Conservation (phyloP, 192 early-diverging fungal genomes). For the Radiomyces spectabilis region DNA sequence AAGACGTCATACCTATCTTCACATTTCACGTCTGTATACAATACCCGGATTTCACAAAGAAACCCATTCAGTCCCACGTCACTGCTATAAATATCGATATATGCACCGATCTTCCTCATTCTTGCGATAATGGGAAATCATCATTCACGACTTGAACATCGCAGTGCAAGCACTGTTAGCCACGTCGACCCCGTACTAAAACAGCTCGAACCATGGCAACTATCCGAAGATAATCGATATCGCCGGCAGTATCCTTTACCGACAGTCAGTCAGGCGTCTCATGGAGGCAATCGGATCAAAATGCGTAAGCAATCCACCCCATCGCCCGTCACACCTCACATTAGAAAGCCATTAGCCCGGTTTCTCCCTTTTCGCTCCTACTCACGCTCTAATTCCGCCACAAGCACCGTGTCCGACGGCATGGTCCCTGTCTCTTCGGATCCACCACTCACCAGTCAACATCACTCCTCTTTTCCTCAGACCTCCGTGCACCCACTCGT, state of each 20-base stretch:
- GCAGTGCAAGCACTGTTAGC: slow-evolving; percentile 3
- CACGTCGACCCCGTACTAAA: slow-evolving; percentile 11
- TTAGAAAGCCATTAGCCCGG: neutral
- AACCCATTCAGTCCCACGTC: too few relatives aligned
- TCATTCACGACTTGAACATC: slow-evolving; percentile 8
- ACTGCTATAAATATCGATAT: too few relatives aligned
- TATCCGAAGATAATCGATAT: slow-evolving; percentile 4
- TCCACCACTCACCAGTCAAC: too few relatives aligned
- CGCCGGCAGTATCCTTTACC: slow-evolving; percentile 19
- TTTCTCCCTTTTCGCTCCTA: slow-evolving; percentile 11
- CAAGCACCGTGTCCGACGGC: too few relatives aligned
- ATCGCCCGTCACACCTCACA: neutral
- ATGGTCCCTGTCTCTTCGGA: too few relatives aligned
- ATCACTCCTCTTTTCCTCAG: too few relatives aligned
- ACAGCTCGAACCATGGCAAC: slow-evolving; percentile 6
- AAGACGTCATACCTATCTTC: too few relatives aligned
- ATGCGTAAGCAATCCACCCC: slow-evolving; percentile 19
- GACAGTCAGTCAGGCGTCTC: neutral
- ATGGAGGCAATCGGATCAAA: slow-evolving; percentile 17
- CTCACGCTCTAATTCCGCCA: neutral
- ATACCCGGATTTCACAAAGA: too few relatives aligned
- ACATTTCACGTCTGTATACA: too few relatives aligned
- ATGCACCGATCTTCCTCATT: too few relatives aligned
- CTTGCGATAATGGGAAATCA: slow-evolving; percentile 21
- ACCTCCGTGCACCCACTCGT: too few relatives aligned